phyloP scores from a whole-genome alignment of 2,329 filamentous ascomycete genomes.

The Botrytis paeoniae region DNA sequence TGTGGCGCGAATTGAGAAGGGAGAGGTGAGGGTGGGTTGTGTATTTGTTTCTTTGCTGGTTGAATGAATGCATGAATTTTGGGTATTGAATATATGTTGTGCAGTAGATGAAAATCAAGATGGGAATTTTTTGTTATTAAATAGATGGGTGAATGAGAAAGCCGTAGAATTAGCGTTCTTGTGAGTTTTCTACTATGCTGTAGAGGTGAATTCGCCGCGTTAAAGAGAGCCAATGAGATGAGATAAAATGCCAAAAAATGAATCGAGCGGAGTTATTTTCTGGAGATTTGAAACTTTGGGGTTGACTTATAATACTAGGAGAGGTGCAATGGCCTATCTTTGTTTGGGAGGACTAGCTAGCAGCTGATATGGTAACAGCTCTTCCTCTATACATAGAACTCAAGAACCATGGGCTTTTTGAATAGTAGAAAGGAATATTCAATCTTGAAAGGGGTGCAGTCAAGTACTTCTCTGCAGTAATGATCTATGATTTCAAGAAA shows the following conservation, averaged over 20 bases:
- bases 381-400: no score
- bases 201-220: not conserved
- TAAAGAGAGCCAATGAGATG: not conserved
- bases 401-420: no score
- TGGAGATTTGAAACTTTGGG: no score
- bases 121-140: not conserved
- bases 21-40: accelerated
- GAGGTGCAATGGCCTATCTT: not conserved
- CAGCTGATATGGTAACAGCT: no score
- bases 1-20: no score
- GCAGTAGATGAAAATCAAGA: not conserved
- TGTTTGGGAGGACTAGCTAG: not conserved
- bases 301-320: not conserved
- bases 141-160: not conserved
- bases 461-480: not conserved
- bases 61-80: not conserved
- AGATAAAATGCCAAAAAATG: not conserved
- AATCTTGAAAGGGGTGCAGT: not conserved
- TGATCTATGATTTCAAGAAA: not conserved
- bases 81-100: not conserved
- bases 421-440: not conserved
- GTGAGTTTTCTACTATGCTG: not conserved
- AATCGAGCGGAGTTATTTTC: not conserved
- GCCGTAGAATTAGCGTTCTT: not conserved
- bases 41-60: not conserved